Conservation (phyloP, 1,284 basidiomycete genomes). For the Paramarasmius palmivorus region DNA sequence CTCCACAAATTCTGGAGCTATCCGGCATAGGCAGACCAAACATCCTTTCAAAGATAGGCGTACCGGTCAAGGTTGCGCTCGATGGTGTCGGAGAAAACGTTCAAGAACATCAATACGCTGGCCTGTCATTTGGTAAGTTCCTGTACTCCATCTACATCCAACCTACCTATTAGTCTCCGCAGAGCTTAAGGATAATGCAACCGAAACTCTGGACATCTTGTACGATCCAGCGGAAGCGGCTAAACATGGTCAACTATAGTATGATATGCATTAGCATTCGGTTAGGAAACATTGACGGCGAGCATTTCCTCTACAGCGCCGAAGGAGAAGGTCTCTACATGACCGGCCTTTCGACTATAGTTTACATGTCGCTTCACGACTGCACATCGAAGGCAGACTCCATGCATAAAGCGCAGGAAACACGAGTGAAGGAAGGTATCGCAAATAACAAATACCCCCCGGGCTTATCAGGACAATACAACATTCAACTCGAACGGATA, state of each 20-base stretch:
- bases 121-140: conserved; percentile 26
- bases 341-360: conserved; percentile 26
- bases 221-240: conserved; percentile 4
- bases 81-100: conserved; percentile 35
- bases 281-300: background rate
- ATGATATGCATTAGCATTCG: conserved; percentile 7
- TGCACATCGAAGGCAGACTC: conserved; percentile 16
- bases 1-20: conserved; percentile 7
- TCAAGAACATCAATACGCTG: conserved; percentile 43
- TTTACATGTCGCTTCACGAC: conserved; percentile 23
- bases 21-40: conserved; percentile 7
- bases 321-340: conserved; percentile 28
- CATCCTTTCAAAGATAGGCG: background rate
- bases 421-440: conserved; percentile 19
- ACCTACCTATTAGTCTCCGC: background rate
- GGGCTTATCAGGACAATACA: conserved; percentile 34
- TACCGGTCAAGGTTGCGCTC: background rate
- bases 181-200: background rate
- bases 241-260: conserved; percentile 33
- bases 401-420: conserved; percentile 25
- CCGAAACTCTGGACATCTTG: background rate
- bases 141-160: background rate
- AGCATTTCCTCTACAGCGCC: background rate
- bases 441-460: conserved; percentile 25
- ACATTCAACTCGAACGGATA: conserved; percentile 30